Percentiles rank a stretch among this genome's conserved stretches.
Conservation (phyloP, 768 basidiomycete genomes). For the Boletus subcaerulescens region DNA sequence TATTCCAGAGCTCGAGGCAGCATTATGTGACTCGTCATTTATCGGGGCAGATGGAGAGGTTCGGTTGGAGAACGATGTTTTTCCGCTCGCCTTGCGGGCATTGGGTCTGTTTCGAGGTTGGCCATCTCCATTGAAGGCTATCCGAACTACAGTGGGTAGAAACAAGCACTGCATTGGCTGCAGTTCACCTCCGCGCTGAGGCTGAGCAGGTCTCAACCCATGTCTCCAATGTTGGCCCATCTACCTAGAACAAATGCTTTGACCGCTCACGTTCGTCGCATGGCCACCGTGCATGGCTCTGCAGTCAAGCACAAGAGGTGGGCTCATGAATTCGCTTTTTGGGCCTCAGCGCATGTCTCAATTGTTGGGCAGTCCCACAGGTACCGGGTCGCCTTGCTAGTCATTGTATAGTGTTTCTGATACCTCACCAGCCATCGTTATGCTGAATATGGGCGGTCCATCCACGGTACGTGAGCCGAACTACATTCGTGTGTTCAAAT, state of each 20-base stretch:
- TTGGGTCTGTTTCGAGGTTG: too few species aligned
- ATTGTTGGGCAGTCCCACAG: constrained; percentile 52
- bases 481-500: not conserved
- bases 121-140: too few species aligned
- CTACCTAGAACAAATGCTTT: constrained; percentile 15
- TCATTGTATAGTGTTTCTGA: constrained; percentile 4
- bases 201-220: not conserved
- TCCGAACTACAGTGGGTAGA: too few species aligned
- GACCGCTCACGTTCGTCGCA: constrained; percentile 34
- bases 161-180: too few species aligned
- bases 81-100: too few species aligned
- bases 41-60: too few species aligned
- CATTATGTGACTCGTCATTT: too few species aligned
- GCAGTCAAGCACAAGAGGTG: constrained; percentile 45
- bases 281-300: constrained; percentile 45
- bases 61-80: too few species aligned
- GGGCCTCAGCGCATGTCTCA: constrained; percentile 10
- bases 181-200: not conserved
- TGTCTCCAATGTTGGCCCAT: constrained; percentile 29
- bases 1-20: too few species aligned
- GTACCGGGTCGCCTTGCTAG: constrained; percentile 29
- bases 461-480: constrained; percentile 62
- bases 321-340: not conserved
- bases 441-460: constrained; percentile 99
- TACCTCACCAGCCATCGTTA: constrained; percentile 68